Evolutionary conservation across 2,329 filamentous ascomycete species (phyloP), one percentile per base, ranked within the genome.

Genomic region (Trichoderma aggressivum): DNA sequence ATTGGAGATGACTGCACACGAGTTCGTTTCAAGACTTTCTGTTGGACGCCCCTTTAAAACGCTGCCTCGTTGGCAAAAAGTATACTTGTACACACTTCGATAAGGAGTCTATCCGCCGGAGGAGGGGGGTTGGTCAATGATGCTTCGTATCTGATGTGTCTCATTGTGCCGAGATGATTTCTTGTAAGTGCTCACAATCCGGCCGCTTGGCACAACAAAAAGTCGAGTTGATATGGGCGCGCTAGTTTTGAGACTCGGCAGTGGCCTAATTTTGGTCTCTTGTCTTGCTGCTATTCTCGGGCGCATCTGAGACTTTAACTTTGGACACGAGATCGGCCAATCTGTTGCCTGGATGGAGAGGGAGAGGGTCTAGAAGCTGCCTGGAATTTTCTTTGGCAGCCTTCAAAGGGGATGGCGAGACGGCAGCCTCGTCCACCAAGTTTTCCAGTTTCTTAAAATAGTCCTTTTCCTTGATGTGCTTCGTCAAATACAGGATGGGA

Each of bases 401-500:
- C 56, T 72, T 73, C 34, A 73, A 21, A 14, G 66, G 43, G 1
- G 73, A 60, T 16, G 72, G 72, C 28, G 73, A 74, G 30, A 61
- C 50, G 12, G 64, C 74, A 7, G 78, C 78, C 12, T 79, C 78
- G 62, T 81, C 83, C 11, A 82, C 72, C 63, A 82, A 76, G 21
- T 81, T 80, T 30, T 80, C 81, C 53, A 82, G 78, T 32, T 75
- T 77, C 74, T 80, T 81, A 70, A 82, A 78, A 68, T 77, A 79
- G 62, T 84, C 81, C 67, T 81, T 82, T 70, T 85, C 82, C 67
- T 82, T 82, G 59, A 87, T 82, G 61, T 85, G 82, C 59, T 81
- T 82, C 60, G 84, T 88, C 72, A 86, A 78, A 74, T 86, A 88
- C 63, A 87, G 80, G 16, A 82, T 81, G 16, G 84, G 82, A 65